Conservation (phyloP, 2,329 filamentous ascomycete genomes). For the Drechslera avenae region DNA sequence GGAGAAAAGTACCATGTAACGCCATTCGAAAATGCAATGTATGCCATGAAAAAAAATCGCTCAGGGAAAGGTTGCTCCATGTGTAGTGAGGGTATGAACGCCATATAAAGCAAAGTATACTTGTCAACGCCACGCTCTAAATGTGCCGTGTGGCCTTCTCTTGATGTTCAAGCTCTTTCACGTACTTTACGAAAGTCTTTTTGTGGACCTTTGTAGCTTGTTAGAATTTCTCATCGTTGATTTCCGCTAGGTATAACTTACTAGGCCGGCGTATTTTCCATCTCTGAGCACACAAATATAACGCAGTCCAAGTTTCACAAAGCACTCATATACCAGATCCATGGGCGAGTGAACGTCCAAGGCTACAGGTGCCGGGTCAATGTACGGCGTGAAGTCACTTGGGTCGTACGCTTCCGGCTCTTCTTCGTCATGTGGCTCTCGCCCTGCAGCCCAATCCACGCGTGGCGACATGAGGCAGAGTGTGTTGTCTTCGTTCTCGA, state of each 20-base stretch:
- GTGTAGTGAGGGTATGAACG: conserved; percentile 3
- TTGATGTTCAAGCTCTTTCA: conserved; percentile 76
- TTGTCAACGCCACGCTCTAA: not conserved
- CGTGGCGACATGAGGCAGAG: conserved; percentile 81
- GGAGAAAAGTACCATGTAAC: conserved; percentile 1
- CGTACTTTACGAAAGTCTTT: conserved; percentile 94
- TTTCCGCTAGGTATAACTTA: conserved; percentile 51
- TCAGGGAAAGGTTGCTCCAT: not conserved
- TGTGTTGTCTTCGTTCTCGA: conserved; percentile 73
- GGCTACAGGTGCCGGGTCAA: conserved; percentile 88
- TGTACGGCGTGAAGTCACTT: conserved; percentile 86
- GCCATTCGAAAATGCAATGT: conserved; percentile 11
- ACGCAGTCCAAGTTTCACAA: conserved; percentile 87
- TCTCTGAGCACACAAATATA: conserved; percentile 89
- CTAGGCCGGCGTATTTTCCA: conserved; percentile 86
- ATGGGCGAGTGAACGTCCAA: conserved; percentile 89
- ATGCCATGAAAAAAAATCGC: not conserved
- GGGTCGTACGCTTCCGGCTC: conserved; percentile 59
- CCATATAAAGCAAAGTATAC: not conserved
- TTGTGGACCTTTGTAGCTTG: conserved; percentile 72
- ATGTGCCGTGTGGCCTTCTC: conserved; percentile 29
- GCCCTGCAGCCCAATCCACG: conserved; percentile 52
- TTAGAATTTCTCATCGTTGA: not conserved
- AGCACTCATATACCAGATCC: conserved; percentile 95
- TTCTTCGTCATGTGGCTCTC: conserved; percentile 60